Conservation (phyloP, 2,329 filamentous ascomycete species). For the Venturiaceae sp. region DNA sequence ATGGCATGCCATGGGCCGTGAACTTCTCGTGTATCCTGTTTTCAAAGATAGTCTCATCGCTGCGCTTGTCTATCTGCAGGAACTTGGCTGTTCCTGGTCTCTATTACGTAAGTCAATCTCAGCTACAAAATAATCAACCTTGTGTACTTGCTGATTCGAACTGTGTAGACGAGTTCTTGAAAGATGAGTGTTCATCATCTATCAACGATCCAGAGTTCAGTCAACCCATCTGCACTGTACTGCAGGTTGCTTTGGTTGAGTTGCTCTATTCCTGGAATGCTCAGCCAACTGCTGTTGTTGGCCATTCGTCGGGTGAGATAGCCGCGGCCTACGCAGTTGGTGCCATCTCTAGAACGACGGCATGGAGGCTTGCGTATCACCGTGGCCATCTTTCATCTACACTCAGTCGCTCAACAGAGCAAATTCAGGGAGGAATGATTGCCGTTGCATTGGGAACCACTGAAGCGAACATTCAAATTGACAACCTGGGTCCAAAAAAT, state of each 20-base stretch:
- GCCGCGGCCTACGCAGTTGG: slow-evolving; percentile 20
- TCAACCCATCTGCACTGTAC: slow-evolving; percentile 44
- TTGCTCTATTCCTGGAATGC: slow-evolving; percentile 20
- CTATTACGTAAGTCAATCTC: not conserved
- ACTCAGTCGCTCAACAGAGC: not conserved
- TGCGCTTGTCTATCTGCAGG: not conserved
- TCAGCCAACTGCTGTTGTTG: slow-evolving; percentile 14
- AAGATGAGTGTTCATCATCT: not conserved
- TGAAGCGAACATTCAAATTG: not conserved
- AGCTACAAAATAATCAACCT: not conserved
- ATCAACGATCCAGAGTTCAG: slow-evolving; percentile 24
- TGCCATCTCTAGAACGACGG: slow-evolving; percentile 16
- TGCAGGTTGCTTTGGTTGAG: slow-evolving; percentile 41
- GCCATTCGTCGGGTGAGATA: slow-evolving; percentile 23
- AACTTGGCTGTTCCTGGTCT: not conserved
- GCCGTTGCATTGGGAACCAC: not conserved
- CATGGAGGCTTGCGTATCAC: slow-evolving; percentile 30
- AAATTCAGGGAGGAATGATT: not conserved
- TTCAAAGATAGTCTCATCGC: not conserved
- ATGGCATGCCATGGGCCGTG: slow-evolving; percentile 13
- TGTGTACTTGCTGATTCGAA: not conserved
- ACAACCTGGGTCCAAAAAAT: not conserved
- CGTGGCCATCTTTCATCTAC: slow-evolving; percentile 19
- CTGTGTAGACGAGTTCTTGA: not conserved
- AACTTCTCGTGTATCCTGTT: not conserved